A percentile compares a stretch with the other conserved stretches of the same genome.
Evolutionary conservation across 805 yeast species (phyloP).

Genomic region (Pachysolen tannophilus): DNA sequence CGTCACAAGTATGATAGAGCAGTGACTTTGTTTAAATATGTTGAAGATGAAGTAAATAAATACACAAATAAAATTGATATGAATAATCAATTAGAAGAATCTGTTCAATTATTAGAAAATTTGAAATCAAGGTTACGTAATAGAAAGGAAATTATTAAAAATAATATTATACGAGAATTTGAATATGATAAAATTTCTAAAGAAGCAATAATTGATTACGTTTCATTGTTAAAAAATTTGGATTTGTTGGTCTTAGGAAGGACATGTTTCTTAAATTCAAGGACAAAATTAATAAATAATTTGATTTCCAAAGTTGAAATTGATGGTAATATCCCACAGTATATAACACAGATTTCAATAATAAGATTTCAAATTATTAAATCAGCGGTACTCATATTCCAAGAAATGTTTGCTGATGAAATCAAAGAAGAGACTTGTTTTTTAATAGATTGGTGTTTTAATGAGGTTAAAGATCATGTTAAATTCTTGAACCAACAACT

Average conservation of each 20-base stretch:
- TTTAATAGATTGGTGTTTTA: constrained; percentile 71
- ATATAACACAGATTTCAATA: constrained; percentile 53
- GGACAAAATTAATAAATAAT: constrained; percentile 37
- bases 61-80: constrained; percentile 12
- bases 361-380: constrained; percentile 54
- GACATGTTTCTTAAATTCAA: constrained; percentile 37
- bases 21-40: constrained; percentile 20
- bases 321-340: constrained; percentile 45
- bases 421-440: constrained; percentile 26
- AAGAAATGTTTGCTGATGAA: constrained; percentile 35
- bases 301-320: constrained; percentile 42
- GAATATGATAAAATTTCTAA: background rate
- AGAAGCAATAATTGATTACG: constrained; percentile 12
- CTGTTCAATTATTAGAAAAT: constrained; percentile 24
- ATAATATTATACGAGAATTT: constrained; percentile 2
- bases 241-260: constrained; percentile 41
- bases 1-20: constrained; percentile 45
- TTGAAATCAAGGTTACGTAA: constrained; percentile 10
- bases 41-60: constrained; percentile 12
- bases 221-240: constrained; percentile 27
- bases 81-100: constrained; percentile 20
- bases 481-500: constrained; percentile 58
- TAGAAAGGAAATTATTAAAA: constrained; percentile 8
- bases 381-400: constrained; percentile 48
- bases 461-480: constrained; percentile 53